A percentile compares a stretch with the other conserved stretches of the same genome.
Evolutionary conservation across 257 asterid genomes (phyloP).

Genomic region (Capsicum chinense): DNA sequence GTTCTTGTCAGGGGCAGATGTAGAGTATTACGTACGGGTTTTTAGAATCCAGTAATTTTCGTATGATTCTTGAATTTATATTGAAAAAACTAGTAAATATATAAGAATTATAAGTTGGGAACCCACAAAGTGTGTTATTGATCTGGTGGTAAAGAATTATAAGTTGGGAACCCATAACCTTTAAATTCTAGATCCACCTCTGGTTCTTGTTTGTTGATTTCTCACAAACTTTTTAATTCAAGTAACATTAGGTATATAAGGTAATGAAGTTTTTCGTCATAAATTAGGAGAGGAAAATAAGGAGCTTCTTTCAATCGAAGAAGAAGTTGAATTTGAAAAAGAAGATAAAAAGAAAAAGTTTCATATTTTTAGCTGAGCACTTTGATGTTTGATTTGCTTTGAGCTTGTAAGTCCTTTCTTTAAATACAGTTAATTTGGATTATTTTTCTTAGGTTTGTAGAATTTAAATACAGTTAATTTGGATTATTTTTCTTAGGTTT

Average conservation of each 20-base stretch:
- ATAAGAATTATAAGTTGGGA: no score
- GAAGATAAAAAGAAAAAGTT: not conserved
- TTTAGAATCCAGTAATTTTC: no score
- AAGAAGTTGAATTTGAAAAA: not conserved
- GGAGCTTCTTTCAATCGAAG: not conserved
- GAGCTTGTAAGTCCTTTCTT: slow-evolving; percentile 31
- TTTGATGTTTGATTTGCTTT: slow-evolving; percentile 14
- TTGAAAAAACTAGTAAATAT: no score
- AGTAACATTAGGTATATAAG: not conserved
- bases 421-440: not conserved
- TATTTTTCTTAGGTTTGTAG: no score
- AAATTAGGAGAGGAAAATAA: not conserved
- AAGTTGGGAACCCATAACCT: no score
- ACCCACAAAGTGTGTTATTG: no score
- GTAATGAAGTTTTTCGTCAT: not conserved
- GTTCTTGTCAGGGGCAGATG: no score
- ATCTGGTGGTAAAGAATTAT: no score
- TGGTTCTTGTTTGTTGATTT: not conserved
- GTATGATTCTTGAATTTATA: no score
- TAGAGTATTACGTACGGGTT: no score
- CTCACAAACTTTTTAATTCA: slow-evolving; percentile 11
- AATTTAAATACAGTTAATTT: not conserved
- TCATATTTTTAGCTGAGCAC: not conserved
- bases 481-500: not conserved
- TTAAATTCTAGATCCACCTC: no score